Base-by-base conservation (phyloP, 1,139 yeast genomes). In the Hyphopichia pseudoburtonii region DNA sequence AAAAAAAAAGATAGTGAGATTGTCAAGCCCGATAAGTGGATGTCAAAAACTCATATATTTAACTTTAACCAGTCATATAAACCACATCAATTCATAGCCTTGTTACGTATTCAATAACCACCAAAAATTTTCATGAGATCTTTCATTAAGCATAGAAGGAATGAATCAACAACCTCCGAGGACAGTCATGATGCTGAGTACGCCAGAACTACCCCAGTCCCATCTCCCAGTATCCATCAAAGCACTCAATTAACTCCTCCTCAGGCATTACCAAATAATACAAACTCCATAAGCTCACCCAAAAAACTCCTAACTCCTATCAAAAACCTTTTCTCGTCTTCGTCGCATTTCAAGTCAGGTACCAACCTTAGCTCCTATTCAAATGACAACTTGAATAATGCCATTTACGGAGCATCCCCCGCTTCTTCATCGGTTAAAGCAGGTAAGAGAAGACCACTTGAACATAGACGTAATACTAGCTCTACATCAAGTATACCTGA, bases 281-380 rank as follows among this genome's bases (percentile, higher is more conserved):
- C 29, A 37, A 40, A 36, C 35, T 43, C 58, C 3, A 35, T 58
- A 30, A 61, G 63, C 38, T 66, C 74, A 3, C 76, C 76, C 16
- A 70, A 70, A 45, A 70, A 69, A 46, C 51, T 70, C 22, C 51
- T 70, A 21, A 63, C 70, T 1, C 76, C 76, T 9, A 70, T 70
- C 25, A 66, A 63, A 48, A 68, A 68, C 48, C 47, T 70, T 37
- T 70, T 70, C 43, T 46, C 60, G 14, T 51, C 21, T 27, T 33
- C 21, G 17, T 44, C 40, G 35, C 55, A 51, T 31, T 31, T 43
- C 17, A 51, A 44, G 27, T 38, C 52, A 4, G 23, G 39, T 4
- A 38, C 30, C 7, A 41, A 42, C 14, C 42, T 51, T 6, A 45
- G 46, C n/a, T 26, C 46, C 3, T 8, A 27, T 5, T 34, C 51